These are phyloP conservation scores for Heteromeles arbutifolia DNA, from an alignment of 306 rosid species.

Conservation along the genomic window DNA sequence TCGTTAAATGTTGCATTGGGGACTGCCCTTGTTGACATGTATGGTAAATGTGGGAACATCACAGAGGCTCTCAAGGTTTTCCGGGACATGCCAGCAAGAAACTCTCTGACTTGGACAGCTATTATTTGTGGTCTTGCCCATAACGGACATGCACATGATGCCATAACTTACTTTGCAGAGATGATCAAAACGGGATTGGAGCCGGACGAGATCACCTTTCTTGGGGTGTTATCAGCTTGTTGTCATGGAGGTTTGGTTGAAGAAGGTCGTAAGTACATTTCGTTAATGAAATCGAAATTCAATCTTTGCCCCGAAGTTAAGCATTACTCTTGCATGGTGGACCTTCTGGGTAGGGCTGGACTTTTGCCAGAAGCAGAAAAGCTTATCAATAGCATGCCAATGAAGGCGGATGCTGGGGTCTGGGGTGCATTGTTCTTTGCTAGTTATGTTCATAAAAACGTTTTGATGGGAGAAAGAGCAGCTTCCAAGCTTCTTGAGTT, in stretches of 20 bases:
- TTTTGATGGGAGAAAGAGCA: constrained; percentile 59
- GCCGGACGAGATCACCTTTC: constrained; percentile 80
- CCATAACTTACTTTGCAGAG: constrained; percentile 50
- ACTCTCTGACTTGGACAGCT: constrained; percentile 83
- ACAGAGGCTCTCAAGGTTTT: constrained; percentile 63
- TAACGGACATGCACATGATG: constrained; percentile 57
- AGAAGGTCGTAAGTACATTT: constrained; percentile 58
- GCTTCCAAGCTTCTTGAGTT: constrained; percentile 70
- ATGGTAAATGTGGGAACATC: constrained; percentile 76
- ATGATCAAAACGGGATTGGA: constrained; percentile 53
- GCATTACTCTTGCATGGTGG: constrained; percentile 83
- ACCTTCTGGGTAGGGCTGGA: constrained; percentile 83
- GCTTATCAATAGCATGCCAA: constrained; percentile 57
- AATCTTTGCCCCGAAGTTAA: constrained; percentile 46
- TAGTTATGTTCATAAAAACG: constrained; percentile 49
- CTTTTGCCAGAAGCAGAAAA: constrained; percentile 66
- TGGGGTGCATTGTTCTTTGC: constrained; percentile 89
- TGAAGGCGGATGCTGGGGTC: constrained; percentile 52
- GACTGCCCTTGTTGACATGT: constrained; percentile 82
- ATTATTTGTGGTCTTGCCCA: constrained; percentile 68
- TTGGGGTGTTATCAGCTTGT: constrained; percentile 82
- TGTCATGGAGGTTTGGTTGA: constrained; percentile 82
- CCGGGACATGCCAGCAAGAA: constrained; percentile 51
- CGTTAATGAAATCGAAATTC: constrained; percentile 43
- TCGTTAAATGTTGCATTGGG: constrained; percentile 55